Base-by-base conservation (phyloP, 2,329 filamentous ascomycete species). In the Nannizziopsis arthrosporioides region DNA sequence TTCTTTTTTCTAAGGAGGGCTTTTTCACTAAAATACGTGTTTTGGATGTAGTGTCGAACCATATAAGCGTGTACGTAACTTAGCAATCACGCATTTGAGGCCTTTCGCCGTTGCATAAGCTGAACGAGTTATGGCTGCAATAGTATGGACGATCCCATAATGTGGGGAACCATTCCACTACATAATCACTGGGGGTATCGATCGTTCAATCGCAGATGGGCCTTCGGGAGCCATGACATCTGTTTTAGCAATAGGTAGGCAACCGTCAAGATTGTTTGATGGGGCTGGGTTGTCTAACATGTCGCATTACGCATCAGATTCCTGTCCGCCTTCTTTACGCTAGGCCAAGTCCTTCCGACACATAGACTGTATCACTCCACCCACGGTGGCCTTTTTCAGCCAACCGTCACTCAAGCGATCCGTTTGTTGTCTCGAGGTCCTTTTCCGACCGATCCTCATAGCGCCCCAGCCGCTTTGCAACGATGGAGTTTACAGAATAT, bases 151-250 rank as follows among this genome's bases (percentile, higher is more conserved):
- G 92, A 98, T 68, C 92, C 92, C 19, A 69, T 96, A 50, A 81
- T 95, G 57, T 98, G 90, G 90, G 92, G 90, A 14, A 78, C 87
- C 32, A 70, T 98, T 3, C 92, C 92, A 1, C 65, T 85, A 40
- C 74, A 76, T 43, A 86, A 92, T 61, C 71, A 78, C 54, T 80
- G 84, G 59, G 78, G 81, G 51, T 78, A 84, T 15, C 73, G 76
- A 48, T 61, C 61, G 6, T 67, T 62, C 57, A 92, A 89, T 61
- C 74, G 88, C 59, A 80, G 92, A 63, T 96, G 89, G 87, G 80
- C 82, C 8, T 76, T 98, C 47, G 92, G 86, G 18, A 93, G 88
- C 59, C 86, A 95, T 64, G 92, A 98, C 65, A 89, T 98, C 51
- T 95, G 89, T 68, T 98, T 93, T 66, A 82, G 82, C 59, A 90